These are phyloP conservation scores for Arxiozyma bovina DNA, from an alignment of 1,139 yeast species.

Conservation along the genomic window DNA sequence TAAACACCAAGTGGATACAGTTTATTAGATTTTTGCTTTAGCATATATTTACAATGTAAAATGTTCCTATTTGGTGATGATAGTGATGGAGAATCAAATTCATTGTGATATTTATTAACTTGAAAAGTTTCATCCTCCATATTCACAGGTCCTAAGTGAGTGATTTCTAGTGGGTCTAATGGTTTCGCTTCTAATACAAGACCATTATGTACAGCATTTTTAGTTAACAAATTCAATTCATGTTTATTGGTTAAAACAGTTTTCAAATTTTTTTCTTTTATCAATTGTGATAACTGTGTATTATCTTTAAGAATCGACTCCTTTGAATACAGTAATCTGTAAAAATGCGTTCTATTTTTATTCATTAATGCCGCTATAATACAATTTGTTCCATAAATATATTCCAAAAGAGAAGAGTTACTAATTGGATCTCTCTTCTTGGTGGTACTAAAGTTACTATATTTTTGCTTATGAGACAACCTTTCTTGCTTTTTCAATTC, in stretches of 20 bases:
- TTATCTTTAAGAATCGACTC: conserved; percentile 24
- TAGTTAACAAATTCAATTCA: conserved; percentile 51
- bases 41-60: background rate
- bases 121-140: conserved; percentile 23
- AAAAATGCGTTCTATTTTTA: conserved; percentile 45
- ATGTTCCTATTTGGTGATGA: background rate
- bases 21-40: conserved; percentile 13
- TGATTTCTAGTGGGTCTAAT: conserved; percentile 39
- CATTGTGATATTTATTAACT: background rate
- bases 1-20: conserved; percentile 62
- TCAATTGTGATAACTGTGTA: conserved; percentile 38
- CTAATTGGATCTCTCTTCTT: conserved; percentile 4
- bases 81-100: conserved; percentile 8
- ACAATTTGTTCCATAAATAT: conserved; percentile 68
- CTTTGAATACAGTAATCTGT: conserved; percentile 44
- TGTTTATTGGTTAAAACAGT: conserved; percentile 42
- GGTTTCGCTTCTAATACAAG: conserved; percentile 63
- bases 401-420: conserved; percentile 49
- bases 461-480: background rate
- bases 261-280: conserved; percentile 39
- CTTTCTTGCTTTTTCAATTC: background rate
- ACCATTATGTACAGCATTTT: conserved; percentile 77
- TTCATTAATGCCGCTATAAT: conserved; percentile 62
- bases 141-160: conserved; percentile 33
- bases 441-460: background rate